Evolutionary conservation across 768 basidiomycete species (phyloP).

Genomic region (Candolleomyces eurysporus): DNA sequence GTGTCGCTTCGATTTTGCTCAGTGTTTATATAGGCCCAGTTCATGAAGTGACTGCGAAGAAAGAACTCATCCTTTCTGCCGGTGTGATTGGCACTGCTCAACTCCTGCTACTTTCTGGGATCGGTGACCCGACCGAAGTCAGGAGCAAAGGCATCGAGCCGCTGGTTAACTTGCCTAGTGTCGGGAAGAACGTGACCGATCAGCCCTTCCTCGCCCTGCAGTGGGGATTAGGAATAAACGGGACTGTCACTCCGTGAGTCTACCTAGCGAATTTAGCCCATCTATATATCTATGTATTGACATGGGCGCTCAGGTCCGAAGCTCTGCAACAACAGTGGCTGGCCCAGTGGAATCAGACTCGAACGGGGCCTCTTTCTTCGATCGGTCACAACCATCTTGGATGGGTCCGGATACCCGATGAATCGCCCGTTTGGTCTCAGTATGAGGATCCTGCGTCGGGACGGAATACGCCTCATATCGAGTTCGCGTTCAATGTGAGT

Average conservation of each 20-base stretch:
- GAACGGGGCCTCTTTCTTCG: conserved; percentile 11
- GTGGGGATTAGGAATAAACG: not conserved
- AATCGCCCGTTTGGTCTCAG: conserved; percentile 5
- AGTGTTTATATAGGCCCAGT: not conserved
- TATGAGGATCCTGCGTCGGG: conserved; percentile 11
- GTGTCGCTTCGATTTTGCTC: not conserved
- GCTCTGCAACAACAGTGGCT: conserved; percentile 1
- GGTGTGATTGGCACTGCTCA: conserved; percentile 27
- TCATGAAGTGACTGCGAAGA: conserved; percentile 17
- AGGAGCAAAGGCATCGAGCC: conserved; percentile 13
- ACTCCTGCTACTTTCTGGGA: conserved; percentile 26
- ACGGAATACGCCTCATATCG: conserved; percentile 9
- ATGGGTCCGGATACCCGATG: conserved; percentile 10
- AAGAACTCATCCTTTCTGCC: conserved; percentile 31
- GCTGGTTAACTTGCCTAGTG: conserved; percentile 22
- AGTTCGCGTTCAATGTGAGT: conserved; percentile 8
- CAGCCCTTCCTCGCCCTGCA: conserved; percentile 11
- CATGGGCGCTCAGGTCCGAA: not conserved
- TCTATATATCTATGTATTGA: not conserved
- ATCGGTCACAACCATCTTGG: conserved; percentile 1
- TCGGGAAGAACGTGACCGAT: conserved; percentile 29
- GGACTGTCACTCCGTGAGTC: conserved; percentile 4
- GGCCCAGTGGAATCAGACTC: conserved; percentile 10
- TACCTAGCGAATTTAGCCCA: not conserved
- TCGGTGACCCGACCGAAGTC: conserved; percentile 20